Base-by-base conservation (phyloP, 2,329 filamentous ascomycete genomes). In the Nemania sp. region DNA sequence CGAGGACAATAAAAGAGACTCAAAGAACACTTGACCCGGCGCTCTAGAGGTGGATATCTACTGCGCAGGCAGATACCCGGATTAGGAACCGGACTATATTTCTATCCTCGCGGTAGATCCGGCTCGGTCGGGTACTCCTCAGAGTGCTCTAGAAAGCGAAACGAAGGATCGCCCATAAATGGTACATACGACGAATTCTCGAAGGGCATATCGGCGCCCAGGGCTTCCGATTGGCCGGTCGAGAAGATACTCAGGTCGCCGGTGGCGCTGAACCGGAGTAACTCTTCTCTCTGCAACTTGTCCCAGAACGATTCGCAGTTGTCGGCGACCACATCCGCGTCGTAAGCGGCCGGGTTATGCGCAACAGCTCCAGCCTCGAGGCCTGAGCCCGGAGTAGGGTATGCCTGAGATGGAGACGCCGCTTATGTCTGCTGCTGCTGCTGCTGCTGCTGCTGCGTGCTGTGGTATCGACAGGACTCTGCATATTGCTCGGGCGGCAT, bases 201-300 rank as follows among this genome's bases (percentile, higher is more conserved):
- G 39, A 64, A 68, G 9, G 61, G 60, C 57, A 66, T 59, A 5
- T 66, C 63, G 14, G 54, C 40, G 6, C 59, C 39, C 26, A 57
- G 39, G 19, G 62, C 45, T 17, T 64, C 61, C 2, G 59, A 55
- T 14, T 66, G 54, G 1, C 66, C 66, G 24, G 61, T 66, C 2
- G 66, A 64, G 43, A 68, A 66, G 33, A 61, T 56, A 15, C 59
- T 59, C 1, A 68, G 61, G 33, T 68, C 66, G 11, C 65, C 66
- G 30, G 62, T 64, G 19, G 58, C 53, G 5, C 61, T 57, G 28
- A 67, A 66, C 1, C 66, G 60, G 24, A 54, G 57, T 6, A 53
- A 41, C 30, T 61, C 63, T 31, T 62, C 61, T 26, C 53, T 64
- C 23, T 61, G 56, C 31, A 68, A 54, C 5, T 54, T 50, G 6